Evolutionary conservation across 2,329 filamentous ascomycete genomes (phyloP), one percentile per base, ranked within the genome.

Genomic region (Colletotrichum sansevieriae): DNA sequence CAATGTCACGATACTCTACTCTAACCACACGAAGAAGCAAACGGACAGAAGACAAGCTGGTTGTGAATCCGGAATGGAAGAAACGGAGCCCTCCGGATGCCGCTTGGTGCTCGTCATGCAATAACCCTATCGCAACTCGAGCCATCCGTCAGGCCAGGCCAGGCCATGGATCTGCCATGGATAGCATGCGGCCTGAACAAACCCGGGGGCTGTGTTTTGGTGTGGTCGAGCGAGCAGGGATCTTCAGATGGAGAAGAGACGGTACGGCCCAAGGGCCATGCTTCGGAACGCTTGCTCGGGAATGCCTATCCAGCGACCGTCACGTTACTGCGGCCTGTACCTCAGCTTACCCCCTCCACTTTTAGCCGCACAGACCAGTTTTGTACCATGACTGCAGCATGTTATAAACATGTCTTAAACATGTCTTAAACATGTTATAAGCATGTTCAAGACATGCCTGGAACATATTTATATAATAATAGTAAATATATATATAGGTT

Each of bases 171-270:
- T 2, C 2, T 2, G 22, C 22, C 22, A 22, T 22, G 22, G 22
- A 22, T 2, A 22, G 22, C 22, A 22, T 25, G 49, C 60, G 18
- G 41, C 25, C 41, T 46, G 59, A 41, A 47, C 54, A 55, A 15
- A 43, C 39, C 65, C 39, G 25, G 25, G 37, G 55, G 59, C 47
- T 68, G 39, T 60, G 65, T 25, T 59, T 54, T 18, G 20, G 47
- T 39, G 20, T 61, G 58, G 44, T 52, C 35, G 12, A 13, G 15
- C 37, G 35, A 25, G 9, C 37, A 63, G 44, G 47, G 62, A 54
- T 65, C 65, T 49, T 39, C 22, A 65, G 47, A 51, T 60, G 55
- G 54, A 55, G 52, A 22, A 60, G 39, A 49, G 29, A 65, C 54
- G 20, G 65, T 51, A 37, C 65, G 63, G 39, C 12, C 62, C 4